Percentiles rank a stretch among this genome's conserved stretches.
phyloP scores from a whole-genome alignment of 2,329 filamentous ascomycete genomes.

The Delphinella strobiligena region DNA sequence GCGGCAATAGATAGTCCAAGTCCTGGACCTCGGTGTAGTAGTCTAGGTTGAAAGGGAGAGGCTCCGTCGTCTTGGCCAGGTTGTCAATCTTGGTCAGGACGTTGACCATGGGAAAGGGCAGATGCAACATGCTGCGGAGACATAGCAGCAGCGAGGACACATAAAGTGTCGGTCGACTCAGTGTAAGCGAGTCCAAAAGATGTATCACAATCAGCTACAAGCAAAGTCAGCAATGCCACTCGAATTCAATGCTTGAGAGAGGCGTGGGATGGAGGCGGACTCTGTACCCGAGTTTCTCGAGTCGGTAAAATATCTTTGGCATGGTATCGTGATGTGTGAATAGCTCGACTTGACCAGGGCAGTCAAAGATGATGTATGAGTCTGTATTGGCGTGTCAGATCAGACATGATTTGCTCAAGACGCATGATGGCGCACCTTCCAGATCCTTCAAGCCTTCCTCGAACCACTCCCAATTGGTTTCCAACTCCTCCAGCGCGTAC shows the following conservation, averaged over 20 bases:
- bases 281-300: conserved; percentile 86
- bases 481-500: conserved; percentile 89
- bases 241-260: neutral
- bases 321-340: conserved; percentile 92
- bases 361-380: conserved; percentile 92
- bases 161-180: conserved; percentile 88
- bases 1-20: conserved; percentile 68
- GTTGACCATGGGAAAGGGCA: conserved; percentile 93
- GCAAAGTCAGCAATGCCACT: conserved; percentile 19
- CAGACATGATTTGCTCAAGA: neutral
- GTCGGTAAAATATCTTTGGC: conserved; percentile 78
- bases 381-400: conserved; percentile 35
- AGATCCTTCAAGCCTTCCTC: conserved; percentile 68
- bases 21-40: conserved; percentile 98
- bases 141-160: conserved; percentile 88
- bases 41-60: conserved; percentile 87
- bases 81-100: conserved; percentile 98
- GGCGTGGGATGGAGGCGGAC: conserved; percentile 40
- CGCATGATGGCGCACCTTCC: conserved; percentile 35
- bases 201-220: conserved; percentile 79
- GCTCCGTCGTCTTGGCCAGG: conserved; percentile 58
- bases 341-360: conserved; percentile 90
- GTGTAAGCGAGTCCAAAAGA: conserved; percentile 84
- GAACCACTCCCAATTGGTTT: conserved; percentile 88
- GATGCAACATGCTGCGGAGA: conserved; percentile 92